Evolutionary conservation across 192 early-diverging fungal species (phyloP).

Genomic region (Kappamyces sp.): DNA sequence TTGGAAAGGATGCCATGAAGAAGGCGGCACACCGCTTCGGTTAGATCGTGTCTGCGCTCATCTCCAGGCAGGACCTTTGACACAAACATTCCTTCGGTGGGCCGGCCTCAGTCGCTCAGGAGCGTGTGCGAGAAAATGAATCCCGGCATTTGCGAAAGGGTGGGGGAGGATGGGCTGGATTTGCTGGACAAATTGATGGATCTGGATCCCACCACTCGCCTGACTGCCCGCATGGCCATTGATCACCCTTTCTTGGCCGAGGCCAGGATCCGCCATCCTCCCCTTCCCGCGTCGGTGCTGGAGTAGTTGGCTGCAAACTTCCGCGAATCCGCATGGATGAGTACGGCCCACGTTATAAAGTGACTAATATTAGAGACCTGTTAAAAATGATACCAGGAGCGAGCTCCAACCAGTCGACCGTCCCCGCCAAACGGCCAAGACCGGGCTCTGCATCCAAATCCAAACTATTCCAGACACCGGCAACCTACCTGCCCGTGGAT

Average conservation of each 20-base stretch:
- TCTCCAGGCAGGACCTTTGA: conserved; percentile 8
- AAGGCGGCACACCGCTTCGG: conserved; percentile 55
- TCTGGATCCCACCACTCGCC: conserved; percentile 49
- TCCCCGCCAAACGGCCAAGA: too few species aligned
- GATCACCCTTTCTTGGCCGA: conserved; percentile 60
- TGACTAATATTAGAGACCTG: too few species aligned
- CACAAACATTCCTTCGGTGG: conserved; percentile 14
- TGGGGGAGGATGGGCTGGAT: conserved; percentile 42
- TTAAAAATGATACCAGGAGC: too few species aligned
- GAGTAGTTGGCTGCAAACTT: too few species aligned
- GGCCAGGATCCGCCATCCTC: too few species aligned
- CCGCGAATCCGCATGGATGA: too few species aligned
- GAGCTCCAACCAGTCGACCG: too few species aligned
- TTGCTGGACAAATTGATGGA: conserved; percentile 50
- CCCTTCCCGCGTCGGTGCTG: too few species aligned
- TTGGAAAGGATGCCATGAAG: conserved; percentile 71
- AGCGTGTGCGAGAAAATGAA: conserved; percentile 10
- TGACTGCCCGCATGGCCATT: conserved; percentile 67
- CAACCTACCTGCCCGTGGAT: too few species aligned
- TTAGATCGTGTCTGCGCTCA: conserved; percentile 26
- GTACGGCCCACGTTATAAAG: too few species aligned
- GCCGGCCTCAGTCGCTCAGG: background rate
- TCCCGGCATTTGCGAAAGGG: conserved; percentile 12
- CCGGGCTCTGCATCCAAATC: too few species aligned
- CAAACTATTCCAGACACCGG: too few species aligned